phyloP scores from a whole-genome alignment of 2,329 filamentous ascomycete species.

The Fusarium torreyae region DNA sequence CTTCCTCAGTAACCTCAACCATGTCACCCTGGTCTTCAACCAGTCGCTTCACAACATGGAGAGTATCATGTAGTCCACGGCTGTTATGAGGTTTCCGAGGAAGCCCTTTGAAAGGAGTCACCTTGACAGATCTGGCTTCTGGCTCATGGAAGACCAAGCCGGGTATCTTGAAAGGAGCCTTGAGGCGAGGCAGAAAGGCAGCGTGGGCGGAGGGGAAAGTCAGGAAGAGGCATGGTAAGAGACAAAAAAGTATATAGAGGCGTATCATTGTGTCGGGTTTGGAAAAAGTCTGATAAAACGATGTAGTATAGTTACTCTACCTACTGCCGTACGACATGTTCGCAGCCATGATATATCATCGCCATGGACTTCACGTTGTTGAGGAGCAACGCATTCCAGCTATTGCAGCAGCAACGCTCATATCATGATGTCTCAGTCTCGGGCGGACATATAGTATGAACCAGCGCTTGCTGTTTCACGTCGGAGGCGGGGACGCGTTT shows the following conservation, averaged over 20 bases:
- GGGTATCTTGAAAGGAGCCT: constrained; percentile 22
- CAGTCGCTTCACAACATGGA: constrained; percentile 42
- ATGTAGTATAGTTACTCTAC: constrained; percentile 7
- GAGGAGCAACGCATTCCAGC: constrained; percentile 56
- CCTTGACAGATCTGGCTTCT: constrained; percentile 17
- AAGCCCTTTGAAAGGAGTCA: constrained; percentile 26
- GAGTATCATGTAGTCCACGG: constrained; percentile 30
- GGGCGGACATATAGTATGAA: constrained; percentile 12
- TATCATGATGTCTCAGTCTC: constrained; percentile 44
- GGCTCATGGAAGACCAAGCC: constrained; percentile 24
- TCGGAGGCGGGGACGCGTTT: constrained; percentile 8
- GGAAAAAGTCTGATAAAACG: constrained; percentile 6
- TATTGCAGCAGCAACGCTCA: constrained; percentile 40
- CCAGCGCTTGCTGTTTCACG: constrained; percentile 39
- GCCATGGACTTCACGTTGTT: constrained; percentile 38
- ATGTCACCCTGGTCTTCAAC: constrained; percentile 47
- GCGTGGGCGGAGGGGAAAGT: constrained; percentile 23
- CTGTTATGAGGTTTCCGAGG: constrained; percentile 18
- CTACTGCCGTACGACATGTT: constrained; percentile 4
- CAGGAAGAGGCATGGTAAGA: constrained; percentile 31
- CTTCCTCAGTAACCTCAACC: constrained; percentile 47
- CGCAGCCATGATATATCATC: constrained; percentile 41
- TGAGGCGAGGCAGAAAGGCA: constrained; percentile 24
- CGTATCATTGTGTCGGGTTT: constrained; percentile 44
- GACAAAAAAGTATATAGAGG: constrained; percentile 40